Evolutionary conservation across 345 rosid genomes (phyloP), one percentile per base, ranked within the genome.

Genomic region (Salix viminalis): DNA sequence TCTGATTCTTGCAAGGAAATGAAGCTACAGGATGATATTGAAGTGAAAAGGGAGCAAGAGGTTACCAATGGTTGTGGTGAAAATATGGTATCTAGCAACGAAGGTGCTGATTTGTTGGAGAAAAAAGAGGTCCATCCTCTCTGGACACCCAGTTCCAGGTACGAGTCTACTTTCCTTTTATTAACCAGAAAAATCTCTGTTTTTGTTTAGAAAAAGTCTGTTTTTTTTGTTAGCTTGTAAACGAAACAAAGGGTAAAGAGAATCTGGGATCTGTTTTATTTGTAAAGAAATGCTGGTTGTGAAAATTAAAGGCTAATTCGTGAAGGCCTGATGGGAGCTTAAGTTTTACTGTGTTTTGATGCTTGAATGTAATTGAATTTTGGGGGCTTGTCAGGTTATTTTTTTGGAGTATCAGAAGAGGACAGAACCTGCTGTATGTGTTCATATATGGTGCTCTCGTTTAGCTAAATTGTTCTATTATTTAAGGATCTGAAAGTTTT

Each of bases 1-100:
- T 66, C 75, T 28, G 76, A 70, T n/a, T 69, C 76, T 1, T 11
- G 11, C 64, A 77, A 79, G 34, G 80, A 85, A 72, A 74, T 70
- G 42, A 86, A 80, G 46, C 73, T 77, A 34, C 68, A 58, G 39
- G 78, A 65, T 60, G 75, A 44, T 30, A 76, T 24, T 12, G 54
- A 75, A 50, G 78, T 41, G 11, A 70, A 42, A 26, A 58, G 15
- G 44, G 77, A 42, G 52, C 39, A 28, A 39, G 75, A 54, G 67
- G 72, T 52, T 36, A 28, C 46, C 39, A 26, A 50, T 52, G 46
- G 68, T 7, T 23, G 11, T 7, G 30, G 11, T 48, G 46, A 56
- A 9, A 60, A 70, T 0, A 6, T 34, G 64, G 80, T 52, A 50
- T 71, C 71, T 50, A 65, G 64, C 71, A 71, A 71, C 16, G 67